phyloP scores from a whole-genome alignment of 345 rosid species.

The Ceriops tagal region DNA sequence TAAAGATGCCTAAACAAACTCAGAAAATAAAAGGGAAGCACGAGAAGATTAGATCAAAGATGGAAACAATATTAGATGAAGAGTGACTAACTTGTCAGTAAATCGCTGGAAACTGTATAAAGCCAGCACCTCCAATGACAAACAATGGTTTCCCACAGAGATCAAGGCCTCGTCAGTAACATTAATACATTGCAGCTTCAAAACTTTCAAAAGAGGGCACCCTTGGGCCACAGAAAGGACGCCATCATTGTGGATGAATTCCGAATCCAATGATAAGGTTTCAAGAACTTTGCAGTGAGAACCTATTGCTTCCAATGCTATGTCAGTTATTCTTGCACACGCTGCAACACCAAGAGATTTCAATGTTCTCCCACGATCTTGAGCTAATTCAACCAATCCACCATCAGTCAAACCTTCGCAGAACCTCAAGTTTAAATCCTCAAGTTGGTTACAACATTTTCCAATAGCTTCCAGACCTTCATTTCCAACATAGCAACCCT shows the following conservation, averaged over 20 bases:
- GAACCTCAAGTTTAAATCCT: conserved; percentile 73
- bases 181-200: conserved; percentile 76
- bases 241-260: conserved; percentile 64
- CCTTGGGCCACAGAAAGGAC: conserved; percentile 70
- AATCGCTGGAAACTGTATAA: conserved; percentile 69
- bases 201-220: conserved; percentile 53
- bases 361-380: conserved; percentile 59
- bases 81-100: conserved; percentile 62
- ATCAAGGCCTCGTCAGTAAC: conserved; percentile 69
- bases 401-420: conserved; percentile 82
- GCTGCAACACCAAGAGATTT: conserved; percentile 84
- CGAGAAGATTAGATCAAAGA: no score
- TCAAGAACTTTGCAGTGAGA: conserved; percentile 61
- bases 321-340: conserved; percentile 70
- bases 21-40: background rate
- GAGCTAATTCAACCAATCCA: conserved; percentile 62
- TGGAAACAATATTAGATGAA: background rate
- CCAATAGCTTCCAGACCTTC: conserved; percentile 75
- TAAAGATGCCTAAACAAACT: background rate
- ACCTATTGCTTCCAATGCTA: conserved; percentile 71
- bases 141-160: conserved; percentile 57
- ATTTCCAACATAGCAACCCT: conserved; percentile 90
- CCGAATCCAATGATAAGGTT: conserved; percentile 73
- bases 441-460: conserved; percentile 60
- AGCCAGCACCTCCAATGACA: conserved; percentile 69